Evolutionary conservation across 345 rosid genomes (phyloP).

Genomic region (Rhizophora mangle): DNA sequence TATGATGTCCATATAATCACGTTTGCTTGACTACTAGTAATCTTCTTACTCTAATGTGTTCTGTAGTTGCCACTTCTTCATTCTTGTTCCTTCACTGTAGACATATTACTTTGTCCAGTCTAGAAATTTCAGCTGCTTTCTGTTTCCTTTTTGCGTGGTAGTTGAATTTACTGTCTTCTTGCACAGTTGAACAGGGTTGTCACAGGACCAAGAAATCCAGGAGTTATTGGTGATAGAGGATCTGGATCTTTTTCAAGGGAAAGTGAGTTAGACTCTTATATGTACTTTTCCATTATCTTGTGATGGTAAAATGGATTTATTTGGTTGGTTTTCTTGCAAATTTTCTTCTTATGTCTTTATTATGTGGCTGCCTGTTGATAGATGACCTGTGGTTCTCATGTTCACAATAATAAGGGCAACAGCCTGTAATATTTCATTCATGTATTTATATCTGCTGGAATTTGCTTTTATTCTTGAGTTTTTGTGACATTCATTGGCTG

Average conservation of each 20-base stretch:
- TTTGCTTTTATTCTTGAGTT: not conserved
- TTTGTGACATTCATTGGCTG: too few relatives aligned
- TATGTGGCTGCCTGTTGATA: not conserved
- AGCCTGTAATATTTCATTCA: not conserved
- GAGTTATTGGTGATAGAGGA: slow-evolving; percentile 91
- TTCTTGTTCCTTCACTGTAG: not conserved
- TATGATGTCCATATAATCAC: not conserved
- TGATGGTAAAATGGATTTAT: not conserved
- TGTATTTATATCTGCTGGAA: not conserved
- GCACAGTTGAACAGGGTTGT: slow-evolving; percentile 86
- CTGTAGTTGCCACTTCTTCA: not conserved
- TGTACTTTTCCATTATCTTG: not conserved
- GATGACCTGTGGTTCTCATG: not conserved
- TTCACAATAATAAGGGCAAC: not conserved
- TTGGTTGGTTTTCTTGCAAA: not conserved
- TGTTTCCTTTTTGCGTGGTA: not conserved
- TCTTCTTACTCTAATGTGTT: not conserved
- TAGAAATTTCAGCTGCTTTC: not conserved
- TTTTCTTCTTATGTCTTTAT: not conserved
- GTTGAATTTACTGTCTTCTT: slow-evolving; percentile 11
- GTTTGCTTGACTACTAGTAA: not conserved
- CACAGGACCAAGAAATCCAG: slow-evolving; percentile 87
- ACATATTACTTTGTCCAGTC: not conserved
- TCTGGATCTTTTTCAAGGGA: slow-evolving; percentile 97
- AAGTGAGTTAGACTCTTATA: slow-evolving; percentile 58